Evolutionary conservation across 192 early-diverging fungal genomes (phyloP).

Genomic region (Coemansia sp.): DNA sequence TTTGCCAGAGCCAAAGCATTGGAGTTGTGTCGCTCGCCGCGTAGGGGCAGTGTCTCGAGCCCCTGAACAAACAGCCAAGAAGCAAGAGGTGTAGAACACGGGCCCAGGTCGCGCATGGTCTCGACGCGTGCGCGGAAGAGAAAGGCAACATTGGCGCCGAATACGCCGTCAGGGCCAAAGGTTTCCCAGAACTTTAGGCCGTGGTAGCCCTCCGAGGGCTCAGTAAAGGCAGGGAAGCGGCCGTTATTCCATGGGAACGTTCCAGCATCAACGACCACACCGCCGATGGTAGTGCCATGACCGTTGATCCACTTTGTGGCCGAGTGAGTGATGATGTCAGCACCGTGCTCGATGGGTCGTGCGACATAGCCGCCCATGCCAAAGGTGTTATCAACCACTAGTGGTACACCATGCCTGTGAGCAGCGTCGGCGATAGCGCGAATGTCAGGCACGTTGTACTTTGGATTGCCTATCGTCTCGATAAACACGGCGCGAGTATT

Average conservation of each 20-base stretch:
- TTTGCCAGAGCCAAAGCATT: conserved; percentile 79
- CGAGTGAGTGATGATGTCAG: conserved; percentile 93
- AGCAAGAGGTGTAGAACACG: conserved; percentile 85
- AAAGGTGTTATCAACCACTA: conserved; percentile 97
- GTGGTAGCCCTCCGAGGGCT: conserved; percentile 77
- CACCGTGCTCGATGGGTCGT: conserved; percentile 89
- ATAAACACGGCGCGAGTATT: conserved; percentile 91
- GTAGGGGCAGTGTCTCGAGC: conserved; percentile 86
- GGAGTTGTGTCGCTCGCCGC: conserved; percentile 81
- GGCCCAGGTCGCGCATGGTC: conserved; percentile 81
- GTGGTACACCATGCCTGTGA: conserved; percentile 80
- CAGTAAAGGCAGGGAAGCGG: conserved; percentile 84
- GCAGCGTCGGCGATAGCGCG: conserved; percentile 77
- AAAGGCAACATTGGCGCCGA: conserved; percentile 67
- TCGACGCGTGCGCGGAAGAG: conserved; percentile 81
- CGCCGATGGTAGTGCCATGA: conserved; percentile 92
- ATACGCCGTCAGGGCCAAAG: conserved; percentile 69
- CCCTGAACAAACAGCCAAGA: conserved; percentile 87
- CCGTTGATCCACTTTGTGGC: conserved; percentile 95
- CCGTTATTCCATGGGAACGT: conserved; percentile 90
- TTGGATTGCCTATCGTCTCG: conserved; percentile 91
- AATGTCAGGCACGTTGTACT: conserved; percentile 88
- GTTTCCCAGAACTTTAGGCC: conserved; percentile 85
- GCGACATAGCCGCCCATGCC: conserved; percentile 84
- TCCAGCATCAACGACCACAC: conserved; percentile 85